Conservation (phyloP, 2,329 filamentous ascomycete species). For the Fusarium albosuccineum region DNA sequence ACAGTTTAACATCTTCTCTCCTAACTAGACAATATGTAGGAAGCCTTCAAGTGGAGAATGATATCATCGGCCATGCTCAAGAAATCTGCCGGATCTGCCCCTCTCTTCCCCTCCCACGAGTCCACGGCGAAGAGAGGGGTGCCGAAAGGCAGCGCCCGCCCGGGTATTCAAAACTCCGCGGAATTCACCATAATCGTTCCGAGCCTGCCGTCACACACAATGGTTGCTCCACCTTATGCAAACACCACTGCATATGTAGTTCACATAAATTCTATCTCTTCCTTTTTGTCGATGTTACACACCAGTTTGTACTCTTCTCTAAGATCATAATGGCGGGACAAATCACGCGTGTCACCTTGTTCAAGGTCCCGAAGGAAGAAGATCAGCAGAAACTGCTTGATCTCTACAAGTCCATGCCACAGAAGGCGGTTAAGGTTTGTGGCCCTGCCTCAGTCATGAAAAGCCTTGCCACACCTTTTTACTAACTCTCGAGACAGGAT, state of each 20-base stretch:
- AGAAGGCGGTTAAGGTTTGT: conserved; percentile 49
- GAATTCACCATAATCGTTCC: neutral
- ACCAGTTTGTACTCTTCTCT: neutral
- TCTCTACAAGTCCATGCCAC: conserved; percentile 50
- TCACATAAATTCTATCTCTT: neutral
- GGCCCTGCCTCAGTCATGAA: too few relatives aligned
- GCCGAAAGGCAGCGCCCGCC: too few relatives aligned
- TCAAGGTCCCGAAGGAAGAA: conserved; percentile 53
- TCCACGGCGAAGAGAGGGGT: too few relatives aligned
- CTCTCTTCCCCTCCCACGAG: too few relatives aligned
- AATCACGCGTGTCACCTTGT: conserved; percentile 53
- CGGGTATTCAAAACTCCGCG: neutral
- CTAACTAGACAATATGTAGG: too few relatives aligned
- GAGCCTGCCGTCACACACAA: neutral
- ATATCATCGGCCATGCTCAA: too few relatives aligned
- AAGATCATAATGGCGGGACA: conserved; percentile 24
- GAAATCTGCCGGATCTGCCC: too few relatives aligned
- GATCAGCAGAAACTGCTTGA: conserved; percentile 49
- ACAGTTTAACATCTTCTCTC: too few relatives aligned
- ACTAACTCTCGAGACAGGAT: conserved; percentile 56
- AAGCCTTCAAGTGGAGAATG: too few relatives aligned
- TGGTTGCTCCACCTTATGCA: neutral
- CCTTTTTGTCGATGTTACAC: neutral
- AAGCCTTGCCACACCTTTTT: neutral
- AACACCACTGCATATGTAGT: neutral